Conservation (phyloP, 192 early-diverging fungal genomes). For the Coemansia sp. region DNA sequence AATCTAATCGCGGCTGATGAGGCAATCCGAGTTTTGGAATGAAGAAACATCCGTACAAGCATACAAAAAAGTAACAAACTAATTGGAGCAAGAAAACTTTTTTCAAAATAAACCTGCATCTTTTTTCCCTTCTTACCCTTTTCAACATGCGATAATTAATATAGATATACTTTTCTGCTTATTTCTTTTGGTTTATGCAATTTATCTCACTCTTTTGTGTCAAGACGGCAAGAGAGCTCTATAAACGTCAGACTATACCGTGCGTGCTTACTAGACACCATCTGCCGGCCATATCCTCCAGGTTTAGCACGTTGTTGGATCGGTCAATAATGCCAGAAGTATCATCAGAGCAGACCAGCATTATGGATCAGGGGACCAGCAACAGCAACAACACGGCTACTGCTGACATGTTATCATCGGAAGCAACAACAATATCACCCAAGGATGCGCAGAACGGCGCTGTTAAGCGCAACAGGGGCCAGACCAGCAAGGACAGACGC, state of each 20-base stretch:
- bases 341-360: not conserved
- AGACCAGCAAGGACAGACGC: slow-evolving; percentile 50
- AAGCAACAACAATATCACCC: not conserved
- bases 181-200: not conserved
- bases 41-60: no score
- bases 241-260: not conserved
- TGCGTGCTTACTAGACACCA: not conserved
- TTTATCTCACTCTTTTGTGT: not conserved
- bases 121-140: not conserved
- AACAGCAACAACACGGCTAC: not conserved
- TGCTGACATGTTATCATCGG: not conserved
- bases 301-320: not conserved
- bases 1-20: no score
- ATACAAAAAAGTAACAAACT: no score
- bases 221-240: slow-evolving; percentile 2
- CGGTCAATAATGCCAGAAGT: not conserved
- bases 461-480: slow-evolving; percentile 19
- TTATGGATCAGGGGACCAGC: not conserved
- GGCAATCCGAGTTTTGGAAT: no score
- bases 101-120: not conserved
- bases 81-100: no score
- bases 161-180: not conserved
- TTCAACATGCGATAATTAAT: not conserved
- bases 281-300: not conserved
- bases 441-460: not conserved